These are phyloP conservation scores for Gossypium gossypioides DNA, from an alignment of 441 rosid genomes.

Conservation along the genomic window DNA sequence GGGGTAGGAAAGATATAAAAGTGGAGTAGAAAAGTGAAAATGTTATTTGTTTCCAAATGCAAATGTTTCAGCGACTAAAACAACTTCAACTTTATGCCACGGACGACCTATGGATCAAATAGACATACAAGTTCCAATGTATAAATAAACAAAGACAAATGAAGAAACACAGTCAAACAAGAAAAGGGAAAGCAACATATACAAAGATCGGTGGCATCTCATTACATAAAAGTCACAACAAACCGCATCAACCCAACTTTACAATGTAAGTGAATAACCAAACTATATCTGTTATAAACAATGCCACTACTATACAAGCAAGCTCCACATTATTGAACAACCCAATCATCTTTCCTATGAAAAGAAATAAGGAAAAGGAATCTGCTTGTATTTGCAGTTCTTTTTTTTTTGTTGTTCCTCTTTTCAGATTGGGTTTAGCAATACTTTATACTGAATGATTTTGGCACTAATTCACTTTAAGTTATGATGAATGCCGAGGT, in stretches of 20 bases:
- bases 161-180: not conserved
- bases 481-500: not conserved
- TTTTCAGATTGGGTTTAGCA: not conserved
- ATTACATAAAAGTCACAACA: not conserved
- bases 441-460: not conserved
- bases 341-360: not conserved
- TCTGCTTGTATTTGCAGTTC: not conserved
- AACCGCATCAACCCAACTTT: not conserved
- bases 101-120: not conserved
- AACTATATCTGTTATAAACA: not conserved
- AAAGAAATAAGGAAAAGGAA: not conserved
- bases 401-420: not conserved
- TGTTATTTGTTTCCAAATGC: not conserved
- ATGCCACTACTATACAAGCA: not conserved
- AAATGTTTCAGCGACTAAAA: not conserved
- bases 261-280: not conserved
- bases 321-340: not conserved
- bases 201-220: not conserved
- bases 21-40: not conserved
- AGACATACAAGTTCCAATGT: not conserved
- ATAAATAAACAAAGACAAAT: not conserved
- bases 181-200: not conserved
- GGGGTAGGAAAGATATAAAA: not conserved
- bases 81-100: not conserved
- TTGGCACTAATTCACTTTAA: not conserved